These are phyloP conservation scores for Colletotrichum kahawae DNA, from an alignment of 2,329 filamentous ascomycete species.

Conservation along the genomic window DNA sequence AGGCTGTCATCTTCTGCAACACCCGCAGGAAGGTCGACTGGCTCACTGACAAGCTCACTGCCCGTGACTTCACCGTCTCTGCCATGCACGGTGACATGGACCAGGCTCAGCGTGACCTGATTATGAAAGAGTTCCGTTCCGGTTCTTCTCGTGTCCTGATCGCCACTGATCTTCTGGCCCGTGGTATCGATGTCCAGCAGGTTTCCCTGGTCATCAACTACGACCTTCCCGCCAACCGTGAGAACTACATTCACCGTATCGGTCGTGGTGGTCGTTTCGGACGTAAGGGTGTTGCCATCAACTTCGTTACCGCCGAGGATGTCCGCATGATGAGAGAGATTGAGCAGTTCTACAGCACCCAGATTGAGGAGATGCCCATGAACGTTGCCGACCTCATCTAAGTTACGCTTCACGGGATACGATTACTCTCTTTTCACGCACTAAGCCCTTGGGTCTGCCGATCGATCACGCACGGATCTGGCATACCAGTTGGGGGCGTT, in stretches of 20 bases:
- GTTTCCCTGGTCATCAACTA: conserved; percentile 99
- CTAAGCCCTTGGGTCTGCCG: conserved; percentile 15
- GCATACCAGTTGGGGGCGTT: conserved; percentile 18
- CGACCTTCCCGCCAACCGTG: conserved; percentile 96
- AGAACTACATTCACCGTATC: conserved; percentile 99
- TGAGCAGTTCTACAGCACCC: conserved; percentile 99
- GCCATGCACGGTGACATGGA: conserved; percentile 99
- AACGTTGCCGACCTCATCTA: conserved; percentile 80
- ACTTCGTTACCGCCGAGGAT: conserved; percentile 99
- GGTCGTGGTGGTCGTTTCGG: conserved; percentile 99
- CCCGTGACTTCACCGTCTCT: conserved; percentile 98
- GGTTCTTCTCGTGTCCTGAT: conserved; percentile 98
- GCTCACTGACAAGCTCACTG: conserved; percentile 99
- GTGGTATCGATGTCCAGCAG: conserved; percentile 99
- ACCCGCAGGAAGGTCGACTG: conserved; percentile 99
- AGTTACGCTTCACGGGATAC: conserved; percentile 30
- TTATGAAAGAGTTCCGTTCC: conserved; percentile 99
- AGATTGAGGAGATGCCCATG: conserved; percentile 99
- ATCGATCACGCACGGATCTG: conserved; percentile 20
- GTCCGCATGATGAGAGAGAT: conserved; percentile 99
- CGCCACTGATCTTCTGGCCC: conserved; percentile 94
- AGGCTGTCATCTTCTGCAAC: conserved; percentile 99
- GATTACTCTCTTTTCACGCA: conserved; percentile 19
- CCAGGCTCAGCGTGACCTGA: conserved; percentile 95
- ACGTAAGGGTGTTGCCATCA: conserved; percentile 99